Conservation (phyloP, 352 stramenopile genomes). For the Globisporangium barbulae region DNA sequence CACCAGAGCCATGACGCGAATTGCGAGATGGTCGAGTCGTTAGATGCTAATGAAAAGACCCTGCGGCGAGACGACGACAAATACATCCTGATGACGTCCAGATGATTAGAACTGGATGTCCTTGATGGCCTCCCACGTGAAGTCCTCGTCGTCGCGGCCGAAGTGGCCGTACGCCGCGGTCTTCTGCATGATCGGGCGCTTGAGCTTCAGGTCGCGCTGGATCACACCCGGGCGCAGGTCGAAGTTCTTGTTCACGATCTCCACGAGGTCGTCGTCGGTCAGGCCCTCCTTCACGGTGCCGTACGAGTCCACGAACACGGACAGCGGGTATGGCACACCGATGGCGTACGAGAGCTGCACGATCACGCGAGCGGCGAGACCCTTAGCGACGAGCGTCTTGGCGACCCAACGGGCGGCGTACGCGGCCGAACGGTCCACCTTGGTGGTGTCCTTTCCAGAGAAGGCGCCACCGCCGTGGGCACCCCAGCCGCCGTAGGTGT, state of each 20-base stretch:
- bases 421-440: constrained; percentile 97
- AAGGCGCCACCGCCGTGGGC: constrained; percentile 98
- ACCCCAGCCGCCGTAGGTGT: constrained; percentile 99
- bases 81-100: constrained; percentile 20
- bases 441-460: constrained; percentile 99
- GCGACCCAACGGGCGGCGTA: constrained; percentile 99
- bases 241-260: constrained; percentile 99
- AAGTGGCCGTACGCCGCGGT: constrained; percentile 99
- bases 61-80: constrained; percentile 22
- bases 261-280: constrained; percentile 94
- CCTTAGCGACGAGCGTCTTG: constrained; percentile 97
- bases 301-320: constrained; percentile 98
- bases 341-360: constrained; percentile 99
- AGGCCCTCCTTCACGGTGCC: constrained; percentile 95
- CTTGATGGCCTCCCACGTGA: constrained; percentile 99
- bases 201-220: constrained; percentile 97
- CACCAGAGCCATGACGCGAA: constrained; percentile 19
- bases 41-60: constrained; percentile 36
- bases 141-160: constrained; percentile 96
- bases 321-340: constrained; percentile 96
- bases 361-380: constrained; percentile 92
- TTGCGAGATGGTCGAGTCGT: constrained; percentile 13
- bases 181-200: constrained; percentile 97
- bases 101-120: constrained; percentile 69
- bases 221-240: constrained; percentile 98